These are phyloP conservation scores for Monosporascus ibericus DNA, from an alignment of 2,329 filamentous ascomycete genomes.

Conservation along the genomic window DNA sequence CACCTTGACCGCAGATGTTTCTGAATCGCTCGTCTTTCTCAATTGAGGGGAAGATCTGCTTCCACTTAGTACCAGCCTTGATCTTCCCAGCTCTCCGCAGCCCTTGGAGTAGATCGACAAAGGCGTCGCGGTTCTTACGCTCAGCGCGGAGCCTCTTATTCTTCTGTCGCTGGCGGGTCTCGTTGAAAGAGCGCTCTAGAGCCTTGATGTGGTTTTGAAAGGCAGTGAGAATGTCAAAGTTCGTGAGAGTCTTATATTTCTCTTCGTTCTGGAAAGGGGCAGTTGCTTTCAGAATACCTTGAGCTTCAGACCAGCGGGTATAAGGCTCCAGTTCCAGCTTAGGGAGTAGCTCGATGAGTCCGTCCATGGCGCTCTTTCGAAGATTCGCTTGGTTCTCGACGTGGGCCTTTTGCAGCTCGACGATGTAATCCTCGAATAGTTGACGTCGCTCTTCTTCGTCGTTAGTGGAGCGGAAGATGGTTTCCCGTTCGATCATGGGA, in stretches of 20 bases:
- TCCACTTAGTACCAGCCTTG: conserved; percentile 88
- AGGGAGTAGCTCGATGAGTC: conserved; percentile 71
- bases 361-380: conserved; percentile 77
- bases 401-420: conserved; percentile 75
- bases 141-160: conserved; percentile 73
- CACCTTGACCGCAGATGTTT: conserved; percentile 75
- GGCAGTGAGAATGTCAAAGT: conserved; percentile 82
- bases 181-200: conserved; percentile 86
- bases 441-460: conserved; percentile 82
- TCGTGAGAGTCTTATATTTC: conserved; percentile 79
- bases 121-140: conserved; percentile 79
- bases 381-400: conserved; percentile 66
- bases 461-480: conserved; percentile 86
- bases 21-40: conserved; percentile 77
- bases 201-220: conserved; percentile 95
- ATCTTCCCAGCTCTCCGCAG: conserved; percentile 72
- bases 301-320: conserved; percentile 89
- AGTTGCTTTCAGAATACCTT: conserved; percentile 72
- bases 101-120: conserved; percentile 67
- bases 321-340: conserved; percentile 84
- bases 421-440: conserved; percentile 89
- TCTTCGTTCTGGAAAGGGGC: conserved; percentile 72
- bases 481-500: conserved; percentile 90
- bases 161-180: conserved; percentile 82
- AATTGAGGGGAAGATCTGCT: conserved; percentile 67